phyloP scores from a whole-genome alignment of 192 early-diverging fungal species.

The Coemansia sp. region DNA sequence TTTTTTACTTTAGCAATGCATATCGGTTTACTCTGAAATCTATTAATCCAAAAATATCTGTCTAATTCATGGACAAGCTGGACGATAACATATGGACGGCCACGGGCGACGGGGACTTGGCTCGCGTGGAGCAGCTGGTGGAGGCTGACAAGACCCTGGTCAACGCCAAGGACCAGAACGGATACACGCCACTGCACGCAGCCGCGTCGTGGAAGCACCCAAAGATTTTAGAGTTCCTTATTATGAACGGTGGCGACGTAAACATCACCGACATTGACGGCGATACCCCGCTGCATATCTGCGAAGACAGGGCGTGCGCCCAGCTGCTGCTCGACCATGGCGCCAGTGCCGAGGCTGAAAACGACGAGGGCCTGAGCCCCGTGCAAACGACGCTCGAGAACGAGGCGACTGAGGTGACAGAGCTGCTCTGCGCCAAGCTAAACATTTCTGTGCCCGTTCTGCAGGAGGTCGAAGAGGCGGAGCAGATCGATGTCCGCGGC shows the following conservation, averaged over 20 bases:
- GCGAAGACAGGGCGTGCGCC: slow-evolving; percentile 72
- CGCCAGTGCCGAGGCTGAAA: slow-evolving; percentile 65
- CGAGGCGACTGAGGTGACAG: slow-evolving; percentile 68
- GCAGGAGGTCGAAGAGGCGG: slow-evolving; percentile 31
- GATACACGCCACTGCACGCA: slow-evolving; percentile 82
- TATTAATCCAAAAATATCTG: too few relatives aligned
- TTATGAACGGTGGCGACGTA: slow-evolving; percentile 65
- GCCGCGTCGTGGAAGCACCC: slow-evolving; percentile 76
- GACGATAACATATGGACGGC: slow-evolving; percentile 71
- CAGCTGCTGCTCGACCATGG: slow-evolving; percentile 68
- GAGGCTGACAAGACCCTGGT: slow-evolving; percentile 55
- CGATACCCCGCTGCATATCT: slow-evolving; percentile 81
- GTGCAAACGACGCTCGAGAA: slow-evolving; percentile 64
- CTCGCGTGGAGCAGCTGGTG: slow-evolving; percentile 62
- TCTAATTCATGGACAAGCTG: slow-evolving; percentile 28
- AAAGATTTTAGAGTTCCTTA: slow-evolving; percentile 67
- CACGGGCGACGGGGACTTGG: slow-evolving; percentile 66
- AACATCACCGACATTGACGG: slow-evolving; percentile 78
- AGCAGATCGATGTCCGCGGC: slow-evolving; percentile 11
- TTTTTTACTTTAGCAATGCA: too few relatives aligned
- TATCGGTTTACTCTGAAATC: too few relatives aligned
- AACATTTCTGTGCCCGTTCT: slow-evolving; percentile 58
- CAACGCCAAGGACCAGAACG: slow-evolving; percentile 76
- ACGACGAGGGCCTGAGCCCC: slow-evolving; percentile 63
- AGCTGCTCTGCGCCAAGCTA: slow-evolving; percentile 59